Conservation (phyloP, 2,329 filamentous ascomycete genomes). For the Trichoderma hamatum region DNA sequence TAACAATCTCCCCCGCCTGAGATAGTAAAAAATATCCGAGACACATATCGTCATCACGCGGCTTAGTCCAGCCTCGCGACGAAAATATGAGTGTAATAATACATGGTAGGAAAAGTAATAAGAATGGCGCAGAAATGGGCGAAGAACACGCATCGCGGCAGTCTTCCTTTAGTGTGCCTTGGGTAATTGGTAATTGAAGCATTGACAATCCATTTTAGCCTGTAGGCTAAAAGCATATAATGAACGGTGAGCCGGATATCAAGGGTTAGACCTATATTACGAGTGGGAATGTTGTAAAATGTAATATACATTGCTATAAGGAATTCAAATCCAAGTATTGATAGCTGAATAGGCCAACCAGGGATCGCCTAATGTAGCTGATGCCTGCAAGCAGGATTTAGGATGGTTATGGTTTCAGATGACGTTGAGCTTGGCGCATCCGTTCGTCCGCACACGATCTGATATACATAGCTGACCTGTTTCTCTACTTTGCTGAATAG, state of each 20-base stretch:
- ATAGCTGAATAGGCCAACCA: background rate
- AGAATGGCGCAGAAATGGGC: no score
- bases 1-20: background rate
- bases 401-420: background rate
- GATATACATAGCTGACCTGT: no score
- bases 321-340: background rate
- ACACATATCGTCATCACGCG: background rate
- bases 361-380: background rate
- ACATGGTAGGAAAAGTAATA: background rate
- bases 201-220: background rate
- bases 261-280: background rate
- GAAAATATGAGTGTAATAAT: background rate
- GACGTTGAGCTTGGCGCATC: background rate
- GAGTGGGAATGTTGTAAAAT: background rate
- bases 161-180: background rate
- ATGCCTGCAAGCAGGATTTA: background rate
- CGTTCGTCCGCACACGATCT: background rate
- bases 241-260: background rate
- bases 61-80: background rate
- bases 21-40: background rate
- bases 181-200: background rate
- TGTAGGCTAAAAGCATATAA: constrained; percentile 2
- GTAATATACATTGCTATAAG: background rate
- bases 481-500: no score
- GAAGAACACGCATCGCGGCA: background rate